Conservation (phyloP, 2,329 filamentous ascomycete species). For the Aspergillus sp. region DNA sequence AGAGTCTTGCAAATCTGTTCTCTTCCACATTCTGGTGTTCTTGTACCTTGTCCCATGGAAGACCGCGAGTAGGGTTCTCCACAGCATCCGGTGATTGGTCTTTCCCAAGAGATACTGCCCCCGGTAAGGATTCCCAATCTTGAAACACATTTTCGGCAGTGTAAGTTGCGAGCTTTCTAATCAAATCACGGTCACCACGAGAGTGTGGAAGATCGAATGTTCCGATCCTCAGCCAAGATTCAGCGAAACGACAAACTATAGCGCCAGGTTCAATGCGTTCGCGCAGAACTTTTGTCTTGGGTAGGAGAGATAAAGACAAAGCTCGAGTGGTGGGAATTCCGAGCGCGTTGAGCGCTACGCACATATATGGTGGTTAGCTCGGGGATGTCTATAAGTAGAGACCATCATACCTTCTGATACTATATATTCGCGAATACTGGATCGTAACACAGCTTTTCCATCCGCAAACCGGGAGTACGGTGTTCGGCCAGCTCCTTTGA, state of each 20-base stretch:
- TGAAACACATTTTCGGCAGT: slow-evolving; percentile 83
- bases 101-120: slow-evolving; percentile 47
- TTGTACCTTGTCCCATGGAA: slow-evolving; percentile 62
- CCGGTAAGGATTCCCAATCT: slow-evolving; percentile 83
- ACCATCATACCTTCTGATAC: slow-evolving; percentile 69
- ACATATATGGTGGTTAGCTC: neutral
- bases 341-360: slow-evolving; percentile 69
- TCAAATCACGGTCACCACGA: slow-evolving; percentile 72
- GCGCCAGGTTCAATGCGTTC: slow-evolving; percentile 86
- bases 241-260: slow-evolving; percentile 87
- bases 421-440: slow-evolving; percentile 90
- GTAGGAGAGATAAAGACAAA: slow-evolving; percentile 75
- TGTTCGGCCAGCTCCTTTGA: slow-evolving; percentile 91
- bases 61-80: slow-evolving; percentile 50
- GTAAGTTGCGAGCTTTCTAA: slow-evolving; percentile 75
- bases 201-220: slow-evolving; percentile 90
- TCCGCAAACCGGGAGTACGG: slow-evolving; percentile 97
- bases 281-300: slow-evolving; percentile 69
- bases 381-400: neutral
- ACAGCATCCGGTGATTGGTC: slow-evolving; percentile 36
- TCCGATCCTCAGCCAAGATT: slow-evolving; percentile 89
- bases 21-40: slow-evolving; percentile 68
- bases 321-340: slow-evolving; percentile 84
- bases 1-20: slow-evolving; percentile 84
- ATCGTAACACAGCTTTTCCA: slow-evolving; percentile 87